Evolutionary conservation across 176 grass and related monocot species (phyloP).

Genomic region (Triticum monococcum): DNA sequence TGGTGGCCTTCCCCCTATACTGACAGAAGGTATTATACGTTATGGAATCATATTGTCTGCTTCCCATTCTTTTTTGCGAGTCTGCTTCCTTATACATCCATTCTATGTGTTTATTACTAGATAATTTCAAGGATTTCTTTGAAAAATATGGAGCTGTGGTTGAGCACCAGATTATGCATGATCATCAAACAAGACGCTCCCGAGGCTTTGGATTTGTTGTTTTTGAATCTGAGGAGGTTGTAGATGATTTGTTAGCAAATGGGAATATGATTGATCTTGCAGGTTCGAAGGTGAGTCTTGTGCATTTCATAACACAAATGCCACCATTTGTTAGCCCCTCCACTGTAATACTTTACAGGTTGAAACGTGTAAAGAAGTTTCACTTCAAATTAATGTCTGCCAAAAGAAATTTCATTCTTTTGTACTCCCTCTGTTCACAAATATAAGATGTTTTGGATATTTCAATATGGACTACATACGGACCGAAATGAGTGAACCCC

Average conservation of each 20-base stretch:
- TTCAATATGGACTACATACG: too few species aligned
- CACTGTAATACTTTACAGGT: background rate
- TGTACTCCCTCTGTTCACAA: background rate
- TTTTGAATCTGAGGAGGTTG: constrained; percentile 84
- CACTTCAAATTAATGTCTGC: background rate
- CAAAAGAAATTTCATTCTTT: constrained; percentile 16
- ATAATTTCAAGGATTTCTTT: constrained; percentile 85
- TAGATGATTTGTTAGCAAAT: constrained; percentile 88
- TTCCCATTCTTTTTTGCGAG: background rate
- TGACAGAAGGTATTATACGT: constrained; percentile 71
- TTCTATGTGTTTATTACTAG: constrained; percentile 48
- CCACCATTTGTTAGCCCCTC: constrained; percentile 5
- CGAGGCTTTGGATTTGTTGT: constrained; percentile 96
- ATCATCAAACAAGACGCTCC: constrained; percentile 79
- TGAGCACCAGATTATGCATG: constrained; percentile 84
- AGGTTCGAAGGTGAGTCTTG: constrained; percentile 72
- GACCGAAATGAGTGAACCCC: too few species aligned
- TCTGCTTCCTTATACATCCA: constrained; percentile 20
- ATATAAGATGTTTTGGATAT: too few species aligned
- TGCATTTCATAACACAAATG: constrained; percentile 36
- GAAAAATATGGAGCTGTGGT: constrained; percentile 71
- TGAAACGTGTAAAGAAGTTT: constrained; percentile 13
- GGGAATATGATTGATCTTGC: constrained; percentile 91
- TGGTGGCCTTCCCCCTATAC: constrained; percentile 63
- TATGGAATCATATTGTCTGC: background rate